phyloP scores from a whole-genome alignment of 2,329 filamentous ascomycete species.

The Cladosporium sp. region DNA sequence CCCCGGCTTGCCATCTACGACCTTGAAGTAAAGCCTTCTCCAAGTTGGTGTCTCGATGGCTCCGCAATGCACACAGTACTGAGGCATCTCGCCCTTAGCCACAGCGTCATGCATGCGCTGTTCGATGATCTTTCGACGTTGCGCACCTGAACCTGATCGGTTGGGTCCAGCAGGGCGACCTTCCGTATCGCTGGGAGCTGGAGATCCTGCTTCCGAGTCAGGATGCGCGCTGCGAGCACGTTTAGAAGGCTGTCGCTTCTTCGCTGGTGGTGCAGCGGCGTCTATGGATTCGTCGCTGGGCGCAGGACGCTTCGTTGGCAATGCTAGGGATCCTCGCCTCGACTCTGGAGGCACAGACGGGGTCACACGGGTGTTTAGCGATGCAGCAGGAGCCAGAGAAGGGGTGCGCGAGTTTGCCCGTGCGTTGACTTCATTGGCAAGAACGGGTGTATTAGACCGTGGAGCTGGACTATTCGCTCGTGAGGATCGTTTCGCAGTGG shows the following conservation, averaged over 20 bases:
- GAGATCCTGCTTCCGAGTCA: slow-evolving; percentile 39
- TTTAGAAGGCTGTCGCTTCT: slow-evolving; percentile 10
- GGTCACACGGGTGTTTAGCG: background rate
- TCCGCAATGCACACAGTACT: slow-evolving; percentile 89
- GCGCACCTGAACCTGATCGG: slow-evolving; percentile 53
- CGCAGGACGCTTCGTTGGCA: slow-evolving; percentile 32
- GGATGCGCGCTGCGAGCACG: slow-evolving; percentile 22
- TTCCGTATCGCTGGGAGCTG: slow-evolving; percentile 38
- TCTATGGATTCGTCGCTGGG: slow-evolving; percentile 21
- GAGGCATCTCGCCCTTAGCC: slow-evolving; percentile 77
- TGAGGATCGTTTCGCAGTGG: slow-evolving; percentile 14
- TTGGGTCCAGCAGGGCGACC: slow-evolving; percentile 28
- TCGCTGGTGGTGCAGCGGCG: slow-evolving; percentile 21
- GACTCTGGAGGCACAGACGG: slow-evolving; percentile 17
- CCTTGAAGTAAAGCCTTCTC: slow-evolving; percentile 87
- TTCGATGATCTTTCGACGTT: slow-evolving; percentile 66
- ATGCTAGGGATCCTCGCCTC: slow-evolving; percentile 37
- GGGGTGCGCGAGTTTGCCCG: slow-evolving; percentile 2
- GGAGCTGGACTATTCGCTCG: slow-evolving; percentile 15
- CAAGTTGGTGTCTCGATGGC: slow-evolving; percentile 95
- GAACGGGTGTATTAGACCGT: slow-evolving; percentile 9
- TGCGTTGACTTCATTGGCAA: background rate
- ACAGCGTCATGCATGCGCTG: slow-evolving; percentile 61
- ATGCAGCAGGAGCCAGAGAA: slow-evolving; percentile 6
- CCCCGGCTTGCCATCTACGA: slow-evolving; percentile 67